Evolutionary conservation across 2,329 filamentous ascomycete species (phyloP).

Genomic region (Penicillium oxalicum): DNA sequence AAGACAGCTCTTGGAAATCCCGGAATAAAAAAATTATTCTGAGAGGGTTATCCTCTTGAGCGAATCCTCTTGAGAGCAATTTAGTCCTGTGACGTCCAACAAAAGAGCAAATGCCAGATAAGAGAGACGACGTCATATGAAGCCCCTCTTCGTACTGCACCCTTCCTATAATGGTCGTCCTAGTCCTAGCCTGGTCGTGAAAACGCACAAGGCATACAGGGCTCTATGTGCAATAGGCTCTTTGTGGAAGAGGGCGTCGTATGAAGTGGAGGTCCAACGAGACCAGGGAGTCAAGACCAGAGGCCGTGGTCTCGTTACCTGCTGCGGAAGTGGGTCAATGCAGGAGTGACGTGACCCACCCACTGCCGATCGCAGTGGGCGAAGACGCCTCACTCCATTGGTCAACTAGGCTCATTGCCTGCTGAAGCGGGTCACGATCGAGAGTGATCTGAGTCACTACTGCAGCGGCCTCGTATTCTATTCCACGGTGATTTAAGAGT

Average conservation of each 20-base stretch:
- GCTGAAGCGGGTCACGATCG: no score
- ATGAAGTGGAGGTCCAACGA: no score
- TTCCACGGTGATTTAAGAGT: no score
- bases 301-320: no score
- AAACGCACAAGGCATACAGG: no score
- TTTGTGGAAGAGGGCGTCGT: no score
- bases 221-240: no score
- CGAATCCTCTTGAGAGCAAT: neutral
- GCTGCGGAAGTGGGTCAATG: no score
- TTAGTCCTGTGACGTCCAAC: neutral
- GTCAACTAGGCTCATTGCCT: no score
- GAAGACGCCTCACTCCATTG: neutral
- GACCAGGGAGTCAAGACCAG: no score
- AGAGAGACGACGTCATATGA: neutral
- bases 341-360: no score
- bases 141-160: neutral
- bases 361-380: neutral
- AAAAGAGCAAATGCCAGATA: neutral
- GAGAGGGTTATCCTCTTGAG: neutral
- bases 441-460: neutral
- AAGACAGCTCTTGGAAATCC: neutral
- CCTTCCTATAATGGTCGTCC: neutral
- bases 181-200: neutral
- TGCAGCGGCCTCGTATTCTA: neutral
- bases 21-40: neutral